Evolutionary conservation across 768 basidiomycete species (phyloP).

Genomic region (Suillus spraguei): DNA sequence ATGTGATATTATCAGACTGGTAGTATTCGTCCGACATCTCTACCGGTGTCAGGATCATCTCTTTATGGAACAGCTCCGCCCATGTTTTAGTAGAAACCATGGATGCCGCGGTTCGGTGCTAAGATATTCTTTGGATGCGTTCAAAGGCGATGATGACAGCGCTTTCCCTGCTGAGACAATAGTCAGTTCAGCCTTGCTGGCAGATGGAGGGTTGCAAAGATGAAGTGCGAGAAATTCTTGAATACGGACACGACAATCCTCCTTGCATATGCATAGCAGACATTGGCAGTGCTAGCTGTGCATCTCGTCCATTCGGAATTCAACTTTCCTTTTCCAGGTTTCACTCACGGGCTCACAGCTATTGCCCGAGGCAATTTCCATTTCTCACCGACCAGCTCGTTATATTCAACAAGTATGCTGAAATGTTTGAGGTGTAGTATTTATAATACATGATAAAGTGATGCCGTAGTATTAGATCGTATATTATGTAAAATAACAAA

Average conservation of each 20-base stretch:
- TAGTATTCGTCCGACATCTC: neutral
- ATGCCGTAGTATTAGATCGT: conserved; percentile 30
- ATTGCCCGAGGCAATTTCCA: too few species aligned
- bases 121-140: neutral
- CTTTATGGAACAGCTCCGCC: neutral
- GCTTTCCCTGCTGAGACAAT: neutral
- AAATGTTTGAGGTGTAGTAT: neutral
- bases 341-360: too few species aligned
- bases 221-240: neutral
- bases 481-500: conserved; percentile 3
- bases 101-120: neutral
- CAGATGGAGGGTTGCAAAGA: neutral
- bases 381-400: too few species aligned
- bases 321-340: neutral
- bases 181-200: neutral
- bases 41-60: neutral
- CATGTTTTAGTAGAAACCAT: neutral
- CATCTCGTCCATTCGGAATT: neutral
- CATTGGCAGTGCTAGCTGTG: neutral
- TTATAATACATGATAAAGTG: neutral
- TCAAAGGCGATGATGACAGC: neutral
- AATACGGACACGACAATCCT: neutral
- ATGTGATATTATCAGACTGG: neutral
- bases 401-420: too few species aligned
- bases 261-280: neutral